Percentiles rank a stretch among this genome's conserved stretches.
phyloP scores from a whole-genome alignment of 495 filamentous ascomycete genomes.

The Xylaria acuta region DNA sequence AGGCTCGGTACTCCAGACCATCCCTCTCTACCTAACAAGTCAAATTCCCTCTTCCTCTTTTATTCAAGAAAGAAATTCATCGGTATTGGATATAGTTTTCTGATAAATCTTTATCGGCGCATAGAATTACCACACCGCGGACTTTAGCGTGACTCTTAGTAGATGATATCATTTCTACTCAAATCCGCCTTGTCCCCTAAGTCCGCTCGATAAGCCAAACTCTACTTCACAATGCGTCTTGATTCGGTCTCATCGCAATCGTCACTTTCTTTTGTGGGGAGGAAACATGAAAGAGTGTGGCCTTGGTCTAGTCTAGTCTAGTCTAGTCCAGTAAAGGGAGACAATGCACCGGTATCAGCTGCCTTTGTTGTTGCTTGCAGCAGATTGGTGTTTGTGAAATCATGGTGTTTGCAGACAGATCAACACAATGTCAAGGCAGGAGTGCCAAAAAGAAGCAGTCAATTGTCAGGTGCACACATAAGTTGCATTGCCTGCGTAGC shows the following conservation, averaged over 20 bases:
- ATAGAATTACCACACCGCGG: not conserved
- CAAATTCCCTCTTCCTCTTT: not conserved
- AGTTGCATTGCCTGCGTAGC: not conserved
- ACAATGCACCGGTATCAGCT: not conserved
- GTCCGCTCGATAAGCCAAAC: not conserved
- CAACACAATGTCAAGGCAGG: not conserved
- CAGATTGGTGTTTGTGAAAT: not conserved
- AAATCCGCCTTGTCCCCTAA: slow-evolving; percentile 2
- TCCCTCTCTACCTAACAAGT: not conserved
- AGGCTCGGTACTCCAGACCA: not conserved
- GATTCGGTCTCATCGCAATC: not conserved
- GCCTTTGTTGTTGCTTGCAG: not conserved
- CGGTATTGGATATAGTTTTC: not conserved
- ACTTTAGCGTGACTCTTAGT: not conserved
- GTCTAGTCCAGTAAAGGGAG: not conserved
- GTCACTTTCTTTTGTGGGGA: not conserved
- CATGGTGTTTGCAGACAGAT: not conserved
- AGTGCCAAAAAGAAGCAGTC: not conserved
- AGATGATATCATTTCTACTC: not conserved
- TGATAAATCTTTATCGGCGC: not conserved
- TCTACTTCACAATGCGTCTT: not conserved
- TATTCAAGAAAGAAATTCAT: not conserved
- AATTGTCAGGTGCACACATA: not conserved
- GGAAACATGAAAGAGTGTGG: not conserved
- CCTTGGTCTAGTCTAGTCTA: too few relatives aligned